Conservation (phyloP, 768 basidiomycete genomes). For the Galerina sulciceps region DNA sequence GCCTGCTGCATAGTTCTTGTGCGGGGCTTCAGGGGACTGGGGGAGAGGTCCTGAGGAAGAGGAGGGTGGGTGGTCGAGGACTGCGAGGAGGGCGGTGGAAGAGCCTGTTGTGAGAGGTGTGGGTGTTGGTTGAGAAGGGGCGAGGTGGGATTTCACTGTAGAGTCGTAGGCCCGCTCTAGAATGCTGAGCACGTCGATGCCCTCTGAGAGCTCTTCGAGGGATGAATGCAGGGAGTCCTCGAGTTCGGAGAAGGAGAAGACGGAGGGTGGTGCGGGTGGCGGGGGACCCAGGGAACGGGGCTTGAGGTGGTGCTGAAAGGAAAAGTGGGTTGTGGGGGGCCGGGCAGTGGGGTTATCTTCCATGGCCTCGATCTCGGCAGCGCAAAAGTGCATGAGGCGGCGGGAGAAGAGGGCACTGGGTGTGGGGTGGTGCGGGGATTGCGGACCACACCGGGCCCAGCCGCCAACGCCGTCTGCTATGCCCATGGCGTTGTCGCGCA, state of each 20-base stretch:
- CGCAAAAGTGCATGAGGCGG: constrained; percentile 86
- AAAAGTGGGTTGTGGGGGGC: constrained; percentile 24
- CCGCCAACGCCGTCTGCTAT: constrained; percentile 97
- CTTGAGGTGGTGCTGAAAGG: constrained; percentile 31
- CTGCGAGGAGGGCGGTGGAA: constrained; percentile 70
- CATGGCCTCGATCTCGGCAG: constrained; percentile 54
- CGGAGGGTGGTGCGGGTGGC: constrained; percentile 9
- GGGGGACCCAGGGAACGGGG: constrained; percentile 19
- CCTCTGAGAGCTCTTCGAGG: constrained; percentile 65
- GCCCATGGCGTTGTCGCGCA: constrained; percentile 84
- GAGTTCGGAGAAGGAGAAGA: constrained; percentile 21
- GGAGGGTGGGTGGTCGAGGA: constrained; percentile 52
- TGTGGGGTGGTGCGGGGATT: constrained; percentile 27
- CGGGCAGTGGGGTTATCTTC: constrained; percentile 11
- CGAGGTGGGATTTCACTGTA: constrained; percentile 65
- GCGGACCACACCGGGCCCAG: constrained; percentile 57
- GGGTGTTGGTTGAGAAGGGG: constrained; percentile 24
- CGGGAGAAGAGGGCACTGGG: constrained; percentile 68
- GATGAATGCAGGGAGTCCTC: constrained; percentile 37
- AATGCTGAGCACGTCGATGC: constrained; percentile 69
- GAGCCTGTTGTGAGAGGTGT: constrained; percentile 56
- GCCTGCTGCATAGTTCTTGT: constrained; percentile 26
- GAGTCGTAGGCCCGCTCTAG: constrained; percentile 73
- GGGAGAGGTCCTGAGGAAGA: constrained; percentile 14
- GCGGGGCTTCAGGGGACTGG: constrained; percentile 18